Base-by-base conservation (phyloP, 2,329 filamentous ascomycete species). In the Sporothrix pseudoabietina region DNA sequence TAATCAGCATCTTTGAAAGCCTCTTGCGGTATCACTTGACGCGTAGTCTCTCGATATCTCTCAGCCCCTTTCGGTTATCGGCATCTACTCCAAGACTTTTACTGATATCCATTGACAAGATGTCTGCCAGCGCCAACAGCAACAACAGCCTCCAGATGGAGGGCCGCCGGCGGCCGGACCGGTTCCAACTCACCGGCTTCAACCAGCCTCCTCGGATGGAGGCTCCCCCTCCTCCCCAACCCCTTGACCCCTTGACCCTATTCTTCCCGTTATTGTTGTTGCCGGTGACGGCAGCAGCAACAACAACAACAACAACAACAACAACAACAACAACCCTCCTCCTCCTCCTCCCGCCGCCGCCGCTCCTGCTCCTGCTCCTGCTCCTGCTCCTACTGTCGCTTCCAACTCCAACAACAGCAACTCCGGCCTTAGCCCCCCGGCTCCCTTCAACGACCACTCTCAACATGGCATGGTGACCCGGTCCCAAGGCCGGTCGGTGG, bases 381-480 rank as follows among this genome's bases (percentile, higher is more conserved):
- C 8, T 14, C 52, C 52, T 26, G 52, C 52, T 55, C 52, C 22
- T 10, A n/a, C 44, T 49, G 14, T 14, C 14, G 14, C 44, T 49
- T 44, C 41, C 9, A 10, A 6, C 41, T 44, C 41, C 41, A 9
- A 6, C 41, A 12, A 10, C 41, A 12, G 1, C 41, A 19, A 12
- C 44, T 49, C 44, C 16, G 14, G 30, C 19, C 16, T 9, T 5
- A 5, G n/a, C 1, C 61, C 39, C 10, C 61, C 3, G n/a, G 10
- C 61, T 1, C 61, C 61, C 19, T 49, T 49, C 52, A 32, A 26
- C 26, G 7, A 16, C 26, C 16, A 35, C 41, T 32, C 44, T 12
- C 65, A 68, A 44, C 65, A 52, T 52, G 41, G 14, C 10, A 68
- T 49, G 65, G 14, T 68, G 65, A 68, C 65, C 9, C 65, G 65